These are phyloP conservation scores for Trichoderma orchidacearum DNA, from an alignment of 495 filamentous ascomycete species.

Conservation along the genomic window DNA sequence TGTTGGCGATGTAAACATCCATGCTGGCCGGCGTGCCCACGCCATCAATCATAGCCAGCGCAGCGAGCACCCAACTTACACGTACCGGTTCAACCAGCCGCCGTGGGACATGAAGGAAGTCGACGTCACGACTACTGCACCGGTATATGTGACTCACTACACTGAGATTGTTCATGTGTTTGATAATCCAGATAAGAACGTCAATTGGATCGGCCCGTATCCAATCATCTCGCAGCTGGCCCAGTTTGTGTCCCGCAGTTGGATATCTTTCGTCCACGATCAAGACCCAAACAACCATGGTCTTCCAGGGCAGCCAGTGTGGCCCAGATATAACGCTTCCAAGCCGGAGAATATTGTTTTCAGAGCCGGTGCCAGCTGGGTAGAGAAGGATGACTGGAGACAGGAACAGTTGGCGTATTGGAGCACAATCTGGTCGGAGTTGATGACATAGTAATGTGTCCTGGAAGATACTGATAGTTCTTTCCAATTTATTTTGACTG, in stretches of 20 bases:
- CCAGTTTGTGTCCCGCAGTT: constrained; percentile 35
- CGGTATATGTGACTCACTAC: constrained; percentile 31
- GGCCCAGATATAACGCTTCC: constrained; percentile 1
- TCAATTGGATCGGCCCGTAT: constrained; percentile 11
- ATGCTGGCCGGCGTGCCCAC: constrained; percentile 8
- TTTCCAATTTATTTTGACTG: not conserved
- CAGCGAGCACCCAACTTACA: constrained; percentile 5
- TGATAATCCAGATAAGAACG: constrained; percentile 25
- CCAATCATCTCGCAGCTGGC: constrained; percentile 30
- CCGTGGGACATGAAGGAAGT: constrained; percentile 10
- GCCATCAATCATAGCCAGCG: not conserved
- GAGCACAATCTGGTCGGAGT: constrained; percentile 6
- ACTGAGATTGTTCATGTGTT: constrained; percentile 45
- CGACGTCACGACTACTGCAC: constrained; percentile 8
- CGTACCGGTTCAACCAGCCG: constrained; percentile 8
- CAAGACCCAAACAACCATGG: constrained; percentile 28
- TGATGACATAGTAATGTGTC: constrained; percentile 1
- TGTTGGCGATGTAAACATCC: constrained; percentile 8
- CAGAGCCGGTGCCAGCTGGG: constrained; percentile 5
- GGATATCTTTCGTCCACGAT: constrained; percentile 39
- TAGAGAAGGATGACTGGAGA: constrained; percentile 9
- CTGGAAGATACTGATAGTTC: not conserved
- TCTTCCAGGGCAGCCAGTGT: constrained; percentile 1
- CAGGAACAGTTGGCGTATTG: constrained; percentile 8
- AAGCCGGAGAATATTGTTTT: constrained; percentile 9